Base-by-base conservation (phyloP, 202 grass and related monocot species). In the Carex arenaria region DNA sequence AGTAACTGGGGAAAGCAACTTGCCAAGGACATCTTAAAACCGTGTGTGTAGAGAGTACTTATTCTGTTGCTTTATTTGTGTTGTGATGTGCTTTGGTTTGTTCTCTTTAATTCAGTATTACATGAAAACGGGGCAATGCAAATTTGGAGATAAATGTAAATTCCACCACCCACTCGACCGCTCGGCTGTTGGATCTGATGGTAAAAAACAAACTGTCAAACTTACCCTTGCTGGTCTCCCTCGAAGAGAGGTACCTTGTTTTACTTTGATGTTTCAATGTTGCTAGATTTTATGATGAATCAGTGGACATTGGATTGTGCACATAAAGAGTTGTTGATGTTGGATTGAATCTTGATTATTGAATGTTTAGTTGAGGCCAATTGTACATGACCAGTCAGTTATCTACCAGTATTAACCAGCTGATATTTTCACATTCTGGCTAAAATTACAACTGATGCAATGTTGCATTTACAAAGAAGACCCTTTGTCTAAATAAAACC, bases 111-210 rank as follows among this genome's bases (percentile, higher is more conserved):
- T 88, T 73, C 91, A 99, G 97, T 99, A 77, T 80, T 99, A 99
- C 69, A 99, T 96, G 93, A 99, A 99, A 87, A 99, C 88, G 60
- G 93, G 97, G 71, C 80, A 47, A 34, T 99, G 97, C 67, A 99
- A 93, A 51, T 99, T 86, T 84, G 54, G 63, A 5, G 90, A 94
- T 31, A 94, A 79, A 85, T 99, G 97, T 78, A 99, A 85, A 87
- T 99, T 96, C 94, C 97, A 99, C 79, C 93, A 99, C 61, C 97
- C 96, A 43, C 71, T 94, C 42, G 85, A 96, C 84, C 81, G 88
- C 10, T 84, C 88, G 53, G 85, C 74, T 77, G 74, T 85, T 69
- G 80, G 43, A 61, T 18, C 78, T 42, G 57, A 74, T 34, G 79
- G 42, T 42, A 86, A 81, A 12, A 71, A 83, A 75, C 84, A 87